Percentiles rank a stretch among this genome's conserved stretches.
Evolutionary conservation across 2,329 filamentous ascomycete species (phyloP).

Genomic region (Helotiales sp.): DNA sequence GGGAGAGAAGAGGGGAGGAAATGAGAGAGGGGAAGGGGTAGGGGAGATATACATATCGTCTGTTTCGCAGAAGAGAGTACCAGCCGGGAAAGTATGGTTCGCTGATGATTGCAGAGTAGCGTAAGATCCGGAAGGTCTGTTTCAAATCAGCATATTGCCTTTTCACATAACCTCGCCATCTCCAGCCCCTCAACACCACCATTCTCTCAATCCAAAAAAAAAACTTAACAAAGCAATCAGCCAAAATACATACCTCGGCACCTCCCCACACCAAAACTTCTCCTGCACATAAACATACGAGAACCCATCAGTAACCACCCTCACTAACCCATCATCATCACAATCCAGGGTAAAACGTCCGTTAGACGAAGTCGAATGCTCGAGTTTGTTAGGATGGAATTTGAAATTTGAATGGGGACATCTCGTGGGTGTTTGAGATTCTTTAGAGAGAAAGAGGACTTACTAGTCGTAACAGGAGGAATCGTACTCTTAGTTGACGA

Average conservation of each 20-base stretch:
- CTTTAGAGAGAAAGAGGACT: no score
- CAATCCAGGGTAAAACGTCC: conserved; percentile 3
- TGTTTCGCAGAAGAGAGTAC: conserved; percentile 10
- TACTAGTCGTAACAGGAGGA: not conserved
- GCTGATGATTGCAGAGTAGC: not conserved
- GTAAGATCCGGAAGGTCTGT: not conserved
- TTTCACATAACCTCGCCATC: not conserved
- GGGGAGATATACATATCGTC: conserved; percentile 11
- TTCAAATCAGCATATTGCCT: not conserved
- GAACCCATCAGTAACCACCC: conserved; percentile 5
- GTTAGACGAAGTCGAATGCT: not conserved
- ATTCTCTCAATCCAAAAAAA: no score
- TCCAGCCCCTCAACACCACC: no score
- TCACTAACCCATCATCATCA: conserved; percentile 4
- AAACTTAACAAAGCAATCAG: not conserved
- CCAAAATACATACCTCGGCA: not conserved
- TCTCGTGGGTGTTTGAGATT: no score
- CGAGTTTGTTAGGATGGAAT: not conserved
- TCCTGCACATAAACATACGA: conserved; percentile 7
- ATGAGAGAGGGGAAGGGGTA: not conserved
- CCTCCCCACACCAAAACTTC: conserved; percentile 1
- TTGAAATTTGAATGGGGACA: no score
- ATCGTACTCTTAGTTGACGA: not conserved
- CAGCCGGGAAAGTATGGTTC: conserved; percentile 5
- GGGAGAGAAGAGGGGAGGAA: no score